Evolutionary conservation across 306 rosid genomes (phyloP).

Genomic region (Trifolium pratense): DNA sequence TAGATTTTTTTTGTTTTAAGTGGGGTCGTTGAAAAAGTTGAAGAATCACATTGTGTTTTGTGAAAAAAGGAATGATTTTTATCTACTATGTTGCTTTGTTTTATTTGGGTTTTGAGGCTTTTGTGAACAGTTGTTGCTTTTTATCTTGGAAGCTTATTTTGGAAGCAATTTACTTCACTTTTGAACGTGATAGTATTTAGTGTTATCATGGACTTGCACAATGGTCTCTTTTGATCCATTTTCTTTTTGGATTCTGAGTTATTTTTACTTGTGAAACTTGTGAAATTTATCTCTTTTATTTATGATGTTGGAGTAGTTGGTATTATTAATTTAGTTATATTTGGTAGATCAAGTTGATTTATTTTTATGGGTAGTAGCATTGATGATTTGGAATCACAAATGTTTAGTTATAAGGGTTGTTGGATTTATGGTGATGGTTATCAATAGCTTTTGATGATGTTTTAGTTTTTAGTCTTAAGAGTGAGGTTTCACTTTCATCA

Average conservation of each 20-base stretch:
- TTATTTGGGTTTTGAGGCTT: conserved; percentile 38
- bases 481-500: conserved; percentile 22
- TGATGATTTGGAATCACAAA: conserved; percentile 49
- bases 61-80: conserved; percentile 53
- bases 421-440: conserved; percentile 44
- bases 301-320: conserved; percentile 43
- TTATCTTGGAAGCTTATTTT: conserved; percentile 68
- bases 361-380: conserved; percentile 57
- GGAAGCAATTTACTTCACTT: conserved; percentile 75
- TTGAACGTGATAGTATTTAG: conserved; percentile 73
- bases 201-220: conserved; percentile 48
- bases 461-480: conserved; percentile 25
- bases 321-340: conserved; percentile 44
- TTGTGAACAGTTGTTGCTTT: conserved; percentile 55
- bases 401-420: conserved; percentile 40
- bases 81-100: conserved; percentile 41
- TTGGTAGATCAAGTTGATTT: conserved; percentile 49
- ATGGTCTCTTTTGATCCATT: conserved; percentile 45
- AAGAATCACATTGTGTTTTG: conserved; percentile 52
- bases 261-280: conserved; percentile 43
- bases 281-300: conserved; percentile 43
- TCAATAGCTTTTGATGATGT: conserved; percentile 50
- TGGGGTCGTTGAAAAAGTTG: conserved; percentile 48
- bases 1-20: conserved; percentile 25
- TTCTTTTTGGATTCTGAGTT: conserved; percentile 37